These are phyloP conservation scores for Mimosa bimucronata DNA, from an alignment of 306 rosid genomes.

Conservation along the genomic window DNA sequence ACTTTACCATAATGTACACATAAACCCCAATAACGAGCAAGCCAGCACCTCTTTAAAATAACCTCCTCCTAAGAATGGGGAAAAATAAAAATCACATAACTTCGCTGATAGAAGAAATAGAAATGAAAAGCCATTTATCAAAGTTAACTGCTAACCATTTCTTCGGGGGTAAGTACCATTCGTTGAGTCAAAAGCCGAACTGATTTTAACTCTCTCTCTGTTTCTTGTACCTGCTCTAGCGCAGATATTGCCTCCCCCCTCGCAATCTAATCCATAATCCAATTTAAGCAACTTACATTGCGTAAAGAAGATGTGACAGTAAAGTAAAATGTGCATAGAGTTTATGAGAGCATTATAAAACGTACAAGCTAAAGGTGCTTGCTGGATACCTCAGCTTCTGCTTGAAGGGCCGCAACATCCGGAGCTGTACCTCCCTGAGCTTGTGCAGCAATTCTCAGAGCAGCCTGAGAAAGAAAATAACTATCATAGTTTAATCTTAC, in stretches of 20 bases:
- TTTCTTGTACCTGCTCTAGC: slow-evolving; percentile 52
- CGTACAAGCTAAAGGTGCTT: slow-evolving; percentile 57
- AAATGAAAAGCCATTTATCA: slow-evolving; percentile 8
- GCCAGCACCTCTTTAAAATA: slow-evolving; percentile 95
- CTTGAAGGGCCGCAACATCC: slow-evolving; percentile 49
- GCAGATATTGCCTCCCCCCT: slow-evolving; percentile 69
- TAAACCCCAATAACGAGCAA: slow-evolving; percentile 89
- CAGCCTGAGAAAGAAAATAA: slow-evolving; percentile 63
- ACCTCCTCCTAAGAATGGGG: slow-evolving; percentile 79
- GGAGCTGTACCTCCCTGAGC: slow-evolving; percentile 49
- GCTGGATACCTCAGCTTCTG: slow-evolving; percentile 85
- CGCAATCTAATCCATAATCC: slow-evolving; percentile 49
- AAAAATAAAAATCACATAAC: slow-evolving; percentile 43
- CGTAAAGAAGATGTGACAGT: slow-evolving; percentile 11
- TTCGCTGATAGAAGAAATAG: slow-evolving; percentile 7
- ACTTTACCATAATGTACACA: slow-evolving; percentile 70
- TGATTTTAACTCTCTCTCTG: slow-evolving; percentile 5
- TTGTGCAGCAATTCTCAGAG: slow-evolving; percentile 65
- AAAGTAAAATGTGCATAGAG: slow-evolving; percentile 26
- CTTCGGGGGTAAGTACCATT: slow-evolving; percentile 81
- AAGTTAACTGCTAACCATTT: slow-evolving; percentile 63
- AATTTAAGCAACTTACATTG: slow-evolving; percentile 31
- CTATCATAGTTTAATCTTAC: slow-evolving; percentile 14
- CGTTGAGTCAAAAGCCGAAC: slow-evolving; percentile 62
- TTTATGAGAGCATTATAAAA: slow-evolving; percentile 34